Evolutionary conservation across 2,329 filamentous ascomycete genomes (phyloP), one percentile per base, ranked within the genome.

Genomic region (Exophiala calicioides): DNA sequence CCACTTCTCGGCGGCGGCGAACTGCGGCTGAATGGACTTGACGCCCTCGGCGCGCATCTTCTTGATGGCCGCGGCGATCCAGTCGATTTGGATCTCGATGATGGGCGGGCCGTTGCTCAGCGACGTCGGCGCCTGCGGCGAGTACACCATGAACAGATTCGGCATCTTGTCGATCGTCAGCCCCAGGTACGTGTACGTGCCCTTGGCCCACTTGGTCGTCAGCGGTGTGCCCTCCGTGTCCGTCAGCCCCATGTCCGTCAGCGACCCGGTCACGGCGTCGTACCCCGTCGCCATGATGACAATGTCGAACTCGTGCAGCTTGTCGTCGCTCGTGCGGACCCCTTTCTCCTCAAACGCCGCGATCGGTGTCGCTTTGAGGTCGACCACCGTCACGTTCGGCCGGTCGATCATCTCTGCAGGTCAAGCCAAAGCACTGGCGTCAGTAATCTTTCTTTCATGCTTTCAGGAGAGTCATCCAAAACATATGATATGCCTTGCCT

Each of bases 21-120:
- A 46, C 49, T 13, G 41, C 32, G 49, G 36, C 16, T 49, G 41
- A 3, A 49, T 49, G 19, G 40, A 43, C 31, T 36, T 41, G n/a
- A 41, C 26, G 1, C 41, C 34, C 6, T 38, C 20, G 9, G 24
- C 30, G 8, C 38, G 33, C 41, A 52, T 42, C 16, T 52, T 32
- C 5, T 13, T 31, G 4, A 55, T n/a, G 3, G 42, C 15, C 9
- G 38, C 23, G 4, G 31, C 32, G 31, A 57, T 53, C 78, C 77
- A 82, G 0, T 76, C 66, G 2, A 77, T 79, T 56, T 84, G 80
- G 0, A 78, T 55, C 53, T 81, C 77, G 10, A 76, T 71, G 1
- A 67, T 71, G 0, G 74, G 71, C 0, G 80, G 80, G 0, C 79
- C 80, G 54, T 82, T 84, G 58, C 68, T 62, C 4, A 82, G 64